Percentiles rank a stretch among this genome's conserved stretches.
phyloP scores from a whole-genome alignment of 2,329 filamentous ascomycete genomes.

The Sclerotinia borealis region DNA sequence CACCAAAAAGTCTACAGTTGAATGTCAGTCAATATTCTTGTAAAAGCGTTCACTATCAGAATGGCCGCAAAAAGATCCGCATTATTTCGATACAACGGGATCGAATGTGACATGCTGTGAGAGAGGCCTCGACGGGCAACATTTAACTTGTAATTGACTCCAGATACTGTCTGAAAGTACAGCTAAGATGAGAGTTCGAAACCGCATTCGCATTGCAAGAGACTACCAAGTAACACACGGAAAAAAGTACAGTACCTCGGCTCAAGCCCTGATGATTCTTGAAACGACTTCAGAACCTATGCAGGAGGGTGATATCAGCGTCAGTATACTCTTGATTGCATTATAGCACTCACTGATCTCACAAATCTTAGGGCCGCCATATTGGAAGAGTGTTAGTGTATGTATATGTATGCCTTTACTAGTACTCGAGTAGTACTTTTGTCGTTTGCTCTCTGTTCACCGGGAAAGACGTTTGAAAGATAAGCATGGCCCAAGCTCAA shows the following conservation, averaged over 20 bases:
- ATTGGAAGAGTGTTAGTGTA: constrained; percentile 17
- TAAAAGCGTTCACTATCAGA: neutral
- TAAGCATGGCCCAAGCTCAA: neutral
- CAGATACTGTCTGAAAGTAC: neutral
- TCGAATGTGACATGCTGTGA: neutral
- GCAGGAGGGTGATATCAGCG: constrained; percentile 18
- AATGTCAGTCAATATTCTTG: constrained; percentile 8
- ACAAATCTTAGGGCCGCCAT: constrained; percentile 58
- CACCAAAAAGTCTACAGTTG: constrained; percentile 30
- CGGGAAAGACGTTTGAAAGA: neutral
- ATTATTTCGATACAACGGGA: neutral
- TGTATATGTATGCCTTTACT: constrained; percentile 3
- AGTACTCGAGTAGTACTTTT: neutral
- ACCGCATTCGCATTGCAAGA: neutral
- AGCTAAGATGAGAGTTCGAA: neutral
- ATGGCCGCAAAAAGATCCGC: neutral
- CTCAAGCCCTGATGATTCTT: constrained; percentile 72
- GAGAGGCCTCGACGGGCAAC: neutral
- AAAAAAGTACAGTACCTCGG: constrained; percentile 56
- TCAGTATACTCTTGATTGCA: neutral
- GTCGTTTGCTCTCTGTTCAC: neutral
- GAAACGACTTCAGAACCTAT: constrained; percentile 78
- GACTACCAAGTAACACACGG: neutral
- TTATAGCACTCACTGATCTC: constrained; percentile 46
- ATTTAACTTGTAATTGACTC: neutral